Evolutionary conservation across 2,329 filamentous ascomycete species (phyloP), one percentile per base, ranked within the genome.

Genomic region (Aaosphaeria pasadenensis): DNA sequence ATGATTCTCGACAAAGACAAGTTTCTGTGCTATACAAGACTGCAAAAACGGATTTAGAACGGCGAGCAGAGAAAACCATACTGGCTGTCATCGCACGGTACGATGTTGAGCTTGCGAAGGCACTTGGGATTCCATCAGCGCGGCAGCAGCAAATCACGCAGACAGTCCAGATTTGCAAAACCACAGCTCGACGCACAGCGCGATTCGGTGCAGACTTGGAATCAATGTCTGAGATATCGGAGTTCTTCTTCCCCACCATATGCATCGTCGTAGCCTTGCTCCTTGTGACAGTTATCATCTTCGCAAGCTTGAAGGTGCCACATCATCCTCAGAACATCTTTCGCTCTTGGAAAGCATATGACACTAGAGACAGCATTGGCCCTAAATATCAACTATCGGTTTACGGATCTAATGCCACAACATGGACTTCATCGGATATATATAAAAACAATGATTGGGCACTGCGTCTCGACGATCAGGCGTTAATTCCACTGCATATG

Each of bases 381-480:
- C 51, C 51, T 11, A 42, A 42, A 36, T 53, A 48, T 32, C 48
- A 53, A 45, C 43, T 50, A 11, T 30, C 42, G 5, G 30, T 53
- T 4, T 36, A 32, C 11, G 41, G 40, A 3, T n/a, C 39, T 7
- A 53, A 53, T 30, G 51, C 46, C 9, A 40, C 51, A n/a, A 2
- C 13, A 11, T 45, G 35, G 33, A 31, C 9, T 17, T 11, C 43
- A 4, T 24, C 17, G 17, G 17, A 24, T 24, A 36, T 36, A 36
- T 39, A 31, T 7, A 11, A 28, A 28, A 9, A 30, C 32, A 35
- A 45, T 32, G 29, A 28, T 11, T 56, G 53, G 53, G 38, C 46
- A 7, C 44, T 56, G 24, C 51, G 53, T n/a, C 50, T 56, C 39
- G 53, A 56, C 42, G 53, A 56, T 24, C 53, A 56, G 48, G 53